These are phyloP conservation scores for Glycyrrhiza uralensis DNA, from an alignment of 306 rosid genomes.

Conservation along the genomic window DNA sequence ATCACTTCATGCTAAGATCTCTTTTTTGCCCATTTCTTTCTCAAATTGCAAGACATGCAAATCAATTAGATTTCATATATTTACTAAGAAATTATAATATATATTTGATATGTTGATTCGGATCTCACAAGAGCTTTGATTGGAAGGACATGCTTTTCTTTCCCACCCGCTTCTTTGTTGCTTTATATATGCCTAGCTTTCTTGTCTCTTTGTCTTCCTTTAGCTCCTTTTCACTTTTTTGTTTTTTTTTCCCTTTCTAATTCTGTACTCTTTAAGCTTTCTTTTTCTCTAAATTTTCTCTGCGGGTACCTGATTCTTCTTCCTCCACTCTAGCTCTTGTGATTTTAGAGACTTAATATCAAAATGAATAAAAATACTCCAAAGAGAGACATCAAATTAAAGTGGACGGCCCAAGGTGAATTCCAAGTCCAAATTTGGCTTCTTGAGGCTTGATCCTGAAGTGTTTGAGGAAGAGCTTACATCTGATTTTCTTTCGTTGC, in stretches of 20 bases:
- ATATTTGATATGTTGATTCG: constrained; percentile 49
- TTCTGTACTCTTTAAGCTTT: constrained; percentile 37
- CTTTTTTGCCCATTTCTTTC: constrained; percentile 36
- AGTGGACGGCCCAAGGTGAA: constrained; percentile 74
- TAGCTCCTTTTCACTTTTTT: constrained; percentile 62
- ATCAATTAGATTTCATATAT: constrained; percentile 74
- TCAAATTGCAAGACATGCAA: constrained; percentile 49
- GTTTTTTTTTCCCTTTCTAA: constrained; percentile 1
- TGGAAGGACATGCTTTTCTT: constrained; percentile 55
- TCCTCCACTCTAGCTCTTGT: constrained; percentile 36
- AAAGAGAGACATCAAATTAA: constrained; percentile 12
- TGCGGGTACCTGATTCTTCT: constrained; percentile 53
- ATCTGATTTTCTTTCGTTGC: constrained; percentile 75
- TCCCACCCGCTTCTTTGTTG: constrained; percentile 59
- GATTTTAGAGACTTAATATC: constrained; percentile 11
- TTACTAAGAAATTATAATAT: constrained; percentile 46
- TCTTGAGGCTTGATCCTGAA: constrained; percentile 71
- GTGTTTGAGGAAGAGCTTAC: constrained; percentile 64
- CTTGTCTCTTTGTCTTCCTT: constrained; percentile 85
- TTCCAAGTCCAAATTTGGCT: constrained; percentile 81
- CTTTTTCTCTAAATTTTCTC: constrained; percentile 49
- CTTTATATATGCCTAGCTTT: constrained; percentile 94
- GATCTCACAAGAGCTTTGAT: constrained; percentile 57
- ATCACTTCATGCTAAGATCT: constrained; percentile 51
- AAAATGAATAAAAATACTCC: neutral